A percentile compares a stretch with the other conserved stretches of the same genome.
Conservation (phyloP, 208 protist genomes). For the Naegleria fowleri region DNA sequence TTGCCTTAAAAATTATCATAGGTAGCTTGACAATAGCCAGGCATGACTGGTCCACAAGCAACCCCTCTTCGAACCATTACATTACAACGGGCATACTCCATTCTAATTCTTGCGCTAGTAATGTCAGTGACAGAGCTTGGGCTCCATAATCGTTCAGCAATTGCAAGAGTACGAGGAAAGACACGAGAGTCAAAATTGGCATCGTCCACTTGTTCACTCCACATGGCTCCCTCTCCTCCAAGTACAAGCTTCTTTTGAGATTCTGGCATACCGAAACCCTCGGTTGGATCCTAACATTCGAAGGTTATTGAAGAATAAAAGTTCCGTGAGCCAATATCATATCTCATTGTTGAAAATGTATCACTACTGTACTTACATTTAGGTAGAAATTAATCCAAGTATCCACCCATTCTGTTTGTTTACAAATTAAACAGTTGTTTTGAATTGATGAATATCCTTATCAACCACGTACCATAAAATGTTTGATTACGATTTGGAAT, state of each 20-base stretch:
- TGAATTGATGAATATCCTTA: neutral
- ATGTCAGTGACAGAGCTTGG: neutral
- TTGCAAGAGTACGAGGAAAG: constrained; percentile 35
- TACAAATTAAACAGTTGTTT: neutral
- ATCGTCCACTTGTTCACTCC: constrained; percentile 39
- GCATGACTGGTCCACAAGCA: constrained; percentile 27
- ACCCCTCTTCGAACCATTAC: constrained; percentile 33
- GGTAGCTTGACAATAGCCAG: constrained; percentile 32
- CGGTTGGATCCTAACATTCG: constrained; percentile 32
- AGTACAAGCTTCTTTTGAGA: constrained; percentile 26
- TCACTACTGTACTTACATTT: neutral
- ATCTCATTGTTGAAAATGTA: no score
- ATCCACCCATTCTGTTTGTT: constrained; percentile 34
- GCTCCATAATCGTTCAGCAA: constrained; percentile 42
- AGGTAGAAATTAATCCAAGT: constrained; percentile 39
- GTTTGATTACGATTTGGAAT: constrained; percentile 10
- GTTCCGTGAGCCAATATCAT: no score
- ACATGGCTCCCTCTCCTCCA: constrained; percentile 41
- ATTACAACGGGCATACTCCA: constrained; percentile 3
- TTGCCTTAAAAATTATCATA: neutral
- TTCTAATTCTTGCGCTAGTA: neutral
- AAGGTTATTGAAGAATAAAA: no score
- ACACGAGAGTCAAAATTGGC: constrained; percentile 35
- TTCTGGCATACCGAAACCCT: neutral
- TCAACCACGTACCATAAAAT: neutral